Percentiles rank a stretch among this genome's conserved stretches.
These are phyloP conservation scores for Leishmania gerbilli DNA, from an alignment of 208 protist species.

Conservation along the genomic window DNA sequence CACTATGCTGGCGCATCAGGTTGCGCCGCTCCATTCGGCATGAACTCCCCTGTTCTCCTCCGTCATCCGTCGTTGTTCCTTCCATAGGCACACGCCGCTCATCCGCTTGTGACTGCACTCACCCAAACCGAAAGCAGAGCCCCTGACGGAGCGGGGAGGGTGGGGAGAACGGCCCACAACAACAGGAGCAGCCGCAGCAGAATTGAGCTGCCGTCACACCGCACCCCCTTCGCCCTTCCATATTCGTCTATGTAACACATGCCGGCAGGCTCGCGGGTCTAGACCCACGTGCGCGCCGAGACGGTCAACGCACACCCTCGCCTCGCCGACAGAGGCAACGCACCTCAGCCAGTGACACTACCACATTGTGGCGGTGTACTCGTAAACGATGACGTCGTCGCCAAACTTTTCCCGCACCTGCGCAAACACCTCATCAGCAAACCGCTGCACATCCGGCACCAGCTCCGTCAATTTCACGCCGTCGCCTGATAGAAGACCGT, in stretches of 20 bases:
- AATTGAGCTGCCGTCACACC: not conserved
- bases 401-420: constrained; percentile 31
- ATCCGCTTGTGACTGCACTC: not conserved
- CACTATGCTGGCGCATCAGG: not conserved
- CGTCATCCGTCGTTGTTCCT: not conserved
- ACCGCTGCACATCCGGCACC: constrained; percentile 37
- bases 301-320: too few relatives aligned
- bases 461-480: constrained; percentile 37
- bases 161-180: not conserved
- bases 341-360: not conserved
- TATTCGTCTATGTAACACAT: not conserved
- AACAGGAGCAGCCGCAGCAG: not conserved
- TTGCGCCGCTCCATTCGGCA: not conserved
- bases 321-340: not conserved
- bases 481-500: constrained; percentile 45
- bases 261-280: not conserved
- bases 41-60: not conserved
- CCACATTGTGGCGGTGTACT: constrained; percentile 22
- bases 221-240: not conserved
- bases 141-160: not conserved
- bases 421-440: constrained; percentile 42
- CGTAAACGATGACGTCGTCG: constrained; percentile 45
- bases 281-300: not conserved
- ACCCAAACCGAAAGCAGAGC: not conserved
- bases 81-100: not conserved